Conservation (phyloP, 2,329 filamentous ascomycete genomes). For the Raffaelea albimanens region DNA sequence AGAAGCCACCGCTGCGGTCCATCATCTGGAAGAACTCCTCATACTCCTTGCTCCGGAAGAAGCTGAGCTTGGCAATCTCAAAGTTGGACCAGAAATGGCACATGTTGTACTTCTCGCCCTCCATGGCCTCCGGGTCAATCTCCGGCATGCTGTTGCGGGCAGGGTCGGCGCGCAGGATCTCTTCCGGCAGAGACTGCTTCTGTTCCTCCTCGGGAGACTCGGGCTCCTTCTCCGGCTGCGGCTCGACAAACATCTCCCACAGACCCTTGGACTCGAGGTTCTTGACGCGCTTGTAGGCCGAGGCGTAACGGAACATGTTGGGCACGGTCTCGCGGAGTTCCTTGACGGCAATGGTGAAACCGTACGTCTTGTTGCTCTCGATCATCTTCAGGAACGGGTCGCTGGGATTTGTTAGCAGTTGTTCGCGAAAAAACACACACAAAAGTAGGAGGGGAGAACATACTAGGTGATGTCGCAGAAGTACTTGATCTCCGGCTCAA, state of each 20-base stretch:
- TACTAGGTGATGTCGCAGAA: conserved; percentile 99
- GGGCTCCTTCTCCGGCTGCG: conserved; percentile 54
- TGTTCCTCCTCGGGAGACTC: conserved; percentile 50
- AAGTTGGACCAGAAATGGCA: conserved; percentile 99
- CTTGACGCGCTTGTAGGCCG: conserved; percentile 88
- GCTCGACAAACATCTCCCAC: conserved; percentile 98
- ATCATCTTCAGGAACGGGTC: conserved; percentile 97
- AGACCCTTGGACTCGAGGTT: conserved; percentile 84
- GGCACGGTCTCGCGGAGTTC: conserved; percentile 95
- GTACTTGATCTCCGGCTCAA: conserved; percentile 99
- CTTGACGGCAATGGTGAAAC: conserved; percentile 97
- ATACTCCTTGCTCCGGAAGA: conserved; percentile 96
- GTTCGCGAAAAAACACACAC: no score
- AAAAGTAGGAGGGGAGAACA: conserved; percentile 19
- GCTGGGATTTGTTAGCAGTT: conserved; percentile 29
- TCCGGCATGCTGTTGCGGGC: conserved; percentile 62
- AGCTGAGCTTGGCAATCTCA: conserved; percentile 88
- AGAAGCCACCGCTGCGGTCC: conserved; percentile 96
- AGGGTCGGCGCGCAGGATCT: conserved; percentile 69
- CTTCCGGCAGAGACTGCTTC: conserved; percentile 65
- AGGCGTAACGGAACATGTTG: conserved; percentile 98
- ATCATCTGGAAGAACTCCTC: conserved; percentile 99
- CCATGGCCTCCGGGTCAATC: conserved; percentile 88
- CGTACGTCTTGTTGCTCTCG: conserved; percentile 91
- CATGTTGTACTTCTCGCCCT: conserved; percentile 98